Base-by-base conservation (phyloP, 495 filamentous ascomycete genomes). In the Chlorociboria aeruginascens region DNA sequence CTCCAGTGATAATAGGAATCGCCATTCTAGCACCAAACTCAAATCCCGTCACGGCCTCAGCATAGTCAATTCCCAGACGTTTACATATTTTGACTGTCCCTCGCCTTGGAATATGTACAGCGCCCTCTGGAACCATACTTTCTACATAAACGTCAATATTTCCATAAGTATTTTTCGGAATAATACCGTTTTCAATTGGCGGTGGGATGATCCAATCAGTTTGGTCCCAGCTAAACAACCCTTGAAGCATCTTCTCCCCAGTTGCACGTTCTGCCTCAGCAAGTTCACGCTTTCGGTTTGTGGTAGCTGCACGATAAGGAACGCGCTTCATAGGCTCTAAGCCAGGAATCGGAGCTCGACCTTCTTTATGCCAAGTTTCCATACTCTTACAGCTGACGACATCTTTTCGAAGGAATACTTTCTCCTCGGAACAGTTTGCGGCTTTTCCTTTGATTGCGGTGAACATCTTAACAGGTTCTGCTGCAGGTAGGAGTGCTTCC, bases 331-430 rank as follows among this genome's bases (percentile, higher is more conserved):
- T 66, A 0, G 90, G 83, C 32, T 79, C 66, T 49, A 81, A 76
- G 16, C 86, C 86, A 0, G 69, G 58, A 9, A 72, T 76, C 9
- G 93, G 72, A 31, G 76, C 79, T 1, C 89, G 79, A 17, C 92
- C 92, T 73, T 97, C 93, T 59, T 95, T 94, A 58, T 95, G 93
- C 93, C 93, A 97, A 39, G 83, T 93, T 57, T 99, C 92, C 12
- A 82, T 82, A n/a, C 82, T 88, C 57, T 92, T 85, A 60, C 93
- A 95, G 49, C 77, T 66, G 4, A 86, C 76, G 4, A 99, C 78
- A 55, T 96, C 89, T 33, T 73, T 73, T 32, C 89, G 83, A 8
- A 70, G 72, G 64, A 79, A 97, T 2, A 99, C 86, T 7, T 82
- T 81, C 56, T 95, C 86, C 49, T 83, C 74, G 47, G 81, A 81